Base-by-base conservation (phyloP, 1,284 basidiomycete species). In the Gymnopus androsaceus region DNA sequence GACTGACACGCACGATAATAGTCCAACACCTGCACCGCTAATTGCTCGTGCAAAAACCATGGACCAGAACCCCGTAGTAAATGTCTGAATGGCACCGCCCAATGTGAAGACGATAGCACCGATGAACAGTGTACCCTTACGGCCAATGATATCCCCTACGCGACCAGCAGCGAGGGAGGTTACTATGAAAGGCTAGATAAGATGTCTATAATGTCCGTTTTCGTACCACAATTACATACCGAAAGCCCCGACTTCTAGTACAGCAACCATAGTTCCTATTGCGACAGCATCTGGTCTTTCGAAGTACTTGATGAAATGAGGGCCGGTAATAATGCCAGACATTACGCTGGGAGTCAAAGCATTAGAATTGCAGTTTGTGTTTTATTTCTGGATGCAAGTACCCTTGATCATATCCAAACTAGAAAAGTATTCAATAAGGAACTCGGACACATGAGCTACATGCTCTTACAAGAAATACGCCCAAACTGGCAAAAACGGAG, bases 361-460 rank as follows among this genome's bases (percentile, higher is more conserved):
- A 49, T 38, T 19, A 34, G 27, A 34, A 19, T n/a, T 17, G 17
- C 34, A 28, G 8, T 3, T 28, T 30, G 17, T 19, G n/a, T 19
- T 37, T 3, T 36, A 17, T 37, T 17, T 17, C 15, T 15, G 2
- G 3, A 17, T 37, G 21, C 7, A 62, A 75, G 59, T 68, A 93
- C 92, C 93, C 93, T 81, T 95, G 93, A 72, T 95, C 92, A 82
- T 94, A 94, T 60, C 94, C 93, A 72, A 94, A 95, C 92, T 86
- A 70, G 61, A 37, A 47, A 55, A 40, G 8, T 34, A 25, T 3
- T n/a, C 23, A 14, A 9, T 50, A 30, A 51, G 38, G 47, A 28
- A 21, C 42, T 38, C 47, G 28, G 31, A 21, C 23, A 17, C 25
- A 28, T 25, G 30, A 19, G 40, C 50, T 33, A 15, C 17, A 41